Percentiles rank a stretch among this genome's conserved stretches.
These are phyloP conservation scores for Mortierella sp. DNA, from an alignment of 371 early-diverging fungal genomes.

Conservation along the genomic window DNA sequence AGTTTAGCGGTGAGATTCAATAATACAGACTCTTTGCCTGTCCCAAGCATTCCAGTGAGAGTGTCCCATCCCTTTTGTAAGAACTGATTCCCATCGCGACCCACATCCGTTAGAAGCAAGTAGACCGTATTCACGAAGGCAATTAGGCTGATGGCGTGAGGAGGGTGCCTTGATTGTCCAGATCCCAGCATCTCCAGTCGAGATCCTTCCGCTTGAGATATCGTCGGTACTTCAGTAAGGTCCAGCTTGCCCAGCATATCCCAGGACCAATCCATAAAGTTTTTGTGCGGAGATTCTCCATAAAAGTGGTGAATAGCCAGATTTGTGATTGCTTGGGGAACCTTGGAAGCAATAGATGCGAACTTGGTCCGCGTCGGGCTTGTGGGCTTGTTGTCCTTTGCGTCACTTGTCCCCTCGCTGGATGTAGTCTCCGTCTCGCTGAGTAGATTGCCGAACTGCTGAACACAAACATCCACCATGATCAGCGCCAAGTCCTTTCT, in stretches of 20 bases:
- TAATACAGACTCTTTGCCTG: conserved; percentile 55
- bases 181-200: conserved; percentile 49
- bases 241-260: conserved; percentile 54
- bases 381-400: background rate
- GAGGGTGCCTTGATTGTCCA: conserved; percentile 45
- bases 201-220: conserved; percentile 52
- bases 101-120: conserved; percentile 60
- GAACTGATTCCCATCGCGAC: conserved; percentile 64
- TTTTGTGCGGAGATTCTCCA: conserved; percentile 31
- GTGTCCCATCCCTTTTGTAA: conserved; percentile 65
- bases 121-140: conserved; percentile 58
- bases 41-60: conserved; percentile 54
- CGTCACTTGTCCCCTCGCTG: conserved; percentile 37
- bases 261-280: conserved; percentile 66
- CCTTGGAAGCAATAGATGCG: conserved; percentile 47
- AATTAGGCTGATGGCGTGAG: conserved; percentile 53
- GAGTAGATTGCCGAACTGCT: conserved; percentile 13
- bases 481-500: conserved; percentile 32
- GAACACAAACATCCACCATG: conserved; percentile 30
- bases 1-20: conserved; percentile 19
- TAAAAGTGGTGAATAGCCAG: conserved; percentile 46
- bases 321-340: conserved; percentile 45
- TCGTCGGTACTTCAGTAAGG: conserved; percentile 58
- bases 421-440: conserved; percentile 25
- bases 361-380: conserved; percentile 9